Evolutionary conservation across 2,329 filamentous ascomycete species (phyloP), one percentile per base, ranked within the genome.

Genomic region (Juglanconis sp.): DNA sequence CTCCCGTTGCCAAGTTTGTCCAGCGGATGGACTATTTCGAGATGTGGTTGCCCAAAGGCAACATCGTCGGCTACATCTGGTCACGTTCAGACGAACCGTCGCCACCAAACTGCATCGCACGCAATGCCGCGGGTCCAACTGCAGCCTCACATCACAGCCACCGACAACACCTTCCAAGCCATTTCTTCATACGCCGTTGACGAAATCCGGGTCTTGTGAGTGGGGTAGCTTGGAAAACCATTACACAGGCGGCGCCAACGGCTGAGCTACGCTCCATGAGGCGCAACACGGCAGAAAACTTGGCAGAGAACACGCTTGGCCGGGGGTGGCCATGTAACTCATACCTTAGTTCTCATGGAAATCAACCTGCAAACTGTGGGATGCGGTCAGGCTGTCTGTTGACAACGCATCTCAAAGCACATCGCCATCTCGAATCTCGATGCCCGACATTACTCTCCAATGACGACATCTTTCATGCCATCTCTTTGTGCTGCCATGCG

Each of bases 221-320:
- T 46, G 57, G 57, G 57, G 57, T 59, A 59, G 30, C 10, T 47
- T 50, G 51, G 34, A 48, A 31, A 15, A 50, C 40, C 15, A 48
- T 57, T 52, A 57, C 56, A 52, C 56, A 31, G 10, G 7, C 10
- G n/a, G 34, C 44, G 35, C 51, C 51, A 50, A 17, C n/a, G 42
- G 7, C 44, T 17, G 2, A 17, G 44, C 17, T 47, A 47, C 13
- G 17, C 10, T 47, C 4, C 10, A n/a, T 11, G 24, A n/a, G 10
- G 51, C 35, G 8, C 6, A 8, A 40, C 17, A 31, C 17, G 15
- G 5, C 8, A 38, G 48, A 24, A 50, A 56, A 51, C 47, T 51
- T 56, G 57, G 57, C 52, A 51, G 46, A 13, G 46, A 13, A 48
- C 52, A 48, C n/a, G 17, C 51, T 3, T 11, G 9, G 38, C 10